These are phyloP conservation scores for Hylodesmum podocarpum DNA, from an alignment of 306 rosid species.

Conservation along the genomic window DNA sequence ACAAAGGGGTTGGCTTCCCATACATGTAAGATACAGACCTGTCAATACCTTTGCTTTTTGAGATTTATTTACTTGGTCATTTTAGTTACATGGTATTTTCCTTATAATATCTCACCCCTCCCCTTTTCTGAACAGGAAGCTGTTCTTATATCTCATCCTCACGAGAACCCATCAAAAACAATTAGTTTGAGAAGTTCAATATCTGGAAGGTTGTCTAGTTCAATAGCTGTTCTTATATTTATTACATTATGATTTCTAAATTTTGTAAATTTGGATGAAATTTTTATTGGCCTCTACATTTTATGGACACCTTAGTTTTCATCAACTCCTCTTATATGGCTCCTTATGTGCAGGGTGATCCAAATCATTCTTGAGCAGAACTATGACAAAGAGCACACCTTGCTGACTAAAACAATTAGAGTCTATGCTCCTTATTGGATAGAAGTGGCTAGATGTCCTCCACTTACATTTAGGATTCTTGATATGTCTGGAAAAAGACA, in stretches of 20 bases:
- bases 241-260: not conserved
- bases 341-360: constrained; percentile 69
- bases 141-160: constrained; percentile 86
- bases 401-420: constrained; percentile 73
- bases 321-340: constrained; percentile 33
- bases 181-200: constrained; percentile 85
- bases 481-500: constrained; percentile 61
- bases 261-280: constrained; percentile 12
- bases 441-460: constrained; percentile 78
- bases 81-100: not conserved
- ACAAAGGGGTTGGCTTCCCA: constrained; percentile 94
- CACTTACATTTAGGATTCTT: constrained; percentile 73
- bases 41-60: not conserved
- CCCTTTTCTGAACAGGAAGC: constrained; percentile 66
- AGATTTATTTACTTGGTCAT: not conserved
- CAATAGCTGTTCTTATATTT: too few species aligned
- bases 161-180: constrained; percentile 67
- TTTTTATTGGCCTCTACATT: constrained; percentile 8
- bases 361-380: constrained; percentile 88
- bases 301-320: constrained; percentile 28
- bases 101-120: not conserved
- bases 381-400: constrained; percentile 51
- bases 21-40: constrained; percentile 51
- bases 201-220: constrained; percentile 81
- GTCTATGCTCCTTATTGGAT: constrained; percentile 93